Base-by-base conservation (phyloP, 1,284 basidiomycete species). In the Singerocomus rubriflavus region DNA sequence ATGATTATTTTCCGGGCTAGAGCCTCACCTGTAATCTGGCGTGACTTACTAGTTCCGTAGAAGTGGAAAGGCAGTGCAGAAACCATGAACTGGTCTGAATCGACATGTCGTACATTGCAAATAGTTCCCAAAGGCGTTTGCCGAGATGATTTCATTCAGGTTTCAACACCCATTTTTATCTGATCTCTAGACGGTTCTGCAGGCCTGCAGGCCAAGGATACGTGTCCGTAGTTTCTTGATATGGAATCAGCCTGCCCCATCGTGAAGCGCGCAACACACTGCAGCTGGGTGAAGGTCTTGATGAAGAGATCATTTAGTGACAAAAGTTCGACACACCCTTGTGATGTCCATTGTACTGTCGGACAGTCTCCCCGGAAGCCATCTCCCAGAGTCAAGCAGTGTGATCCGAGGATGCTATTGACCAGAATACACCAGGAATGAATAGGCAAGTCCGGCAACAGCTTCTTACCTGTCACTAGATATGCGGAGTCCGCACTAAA, bases 401-500 rank as follows among this genome's bases (percentile, higher is more conserved):
- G 66, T 99, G 97, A 74, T 99, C 97, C 48, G 93, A 97, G 37
- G 93, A 96, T 1, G 97, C 97, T 94, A 57, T 41, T 29, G 30
- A 49, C 57, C 46, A 53, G 35, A 52, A 53, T 37, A 32, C 26
- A 51, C 40, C 48, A 51, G 48, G 44, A 37, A 46, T 42, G 5
- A 47, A 49, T 35, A 32, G 44, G 46, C 9, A 30, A 50, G 43
- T 57, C 57, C 52, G 64, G 49, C 45, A 31, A 46, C 16, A 47
- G 11, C 37, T 44, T 48, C 80, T 64, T 59, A 87, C 92, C 91
- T 59, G 94, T 97, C 16, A 98, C 96, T 36, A 98, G 80, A 71
- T 98, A 98, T 6, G 95, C 95, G 39, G 94, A 97, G 71, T 99
- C 97, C 25, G 97, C 97, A 64, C 93, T 96, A 72, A 99, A 99